These are phyloP conservation scores for Phytophthora palmivora DNA, from an alignment of 352 stramenopile species.

Conservation along the genomic window DNA sequence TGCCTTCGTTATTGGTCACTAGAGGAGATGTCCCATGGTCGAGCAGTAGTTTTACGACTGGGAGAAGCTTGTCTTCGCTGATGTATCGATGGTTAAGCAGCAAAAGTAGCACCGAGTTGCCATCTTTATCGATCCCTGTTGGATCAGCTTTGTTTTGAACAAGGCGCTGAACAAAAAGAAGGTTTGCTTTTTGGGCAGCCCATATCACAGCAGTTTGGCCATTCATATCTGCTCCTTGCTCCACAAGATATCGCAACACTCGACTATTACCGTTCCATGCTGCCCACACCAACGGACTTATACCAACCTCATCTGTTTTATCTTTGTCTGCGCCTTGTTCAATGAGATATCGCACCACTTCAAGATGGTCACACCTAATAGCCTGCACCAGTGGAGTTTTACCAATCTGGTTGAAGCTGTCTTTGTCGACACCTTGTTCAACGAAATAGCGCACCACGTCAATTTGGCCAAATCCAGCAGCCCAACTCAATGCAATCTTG, in stretches of 20 bases:
- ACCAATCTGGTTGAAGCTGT: background rate
- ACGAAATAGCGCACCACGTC: constrained; percentile 25
- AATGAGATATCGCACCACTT: constrained; percentile 16
- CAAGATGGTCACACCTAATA: constrained; percentile 6
- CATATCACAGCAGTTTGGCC: background rate
- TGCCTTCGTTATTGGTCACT: background rate
- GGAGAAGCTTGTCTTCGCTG: constrained; percentile 22
- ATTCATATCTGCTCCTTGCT: background rate
- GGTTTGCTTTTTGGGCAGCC: background rate
- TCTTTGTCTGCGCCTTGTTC: constrained; percentile 5
- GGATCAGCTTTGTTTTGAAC: background rate
- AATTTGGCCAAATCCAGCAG: constrained; percentile 1
- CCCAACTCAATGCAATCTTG: constrained; percentile 5
- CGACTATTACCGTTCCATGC: background rate
- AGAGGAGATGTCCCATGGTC: constrained; percentile 6
- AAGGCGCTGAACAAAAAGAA: background rate
- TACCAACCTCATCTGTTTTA: background rate
- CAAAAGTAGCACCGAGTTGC: constrained; percentile 4
- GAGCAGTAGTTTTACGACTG: constrained; percentile 15
- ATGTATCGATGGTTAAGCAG: background rate
- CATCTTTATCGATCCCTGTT: background rate
- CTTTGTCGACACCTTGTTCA: constrained; percentile 12
- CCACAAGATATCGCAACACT: background rate
- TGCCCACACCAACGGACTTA: background rate
- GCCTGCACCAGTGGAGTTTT: constrained; percentile 13